phyloP scores from a whole-genome alignment of 805 yeast genomes.

The Brettanomyces bruxellensis region DNA sequence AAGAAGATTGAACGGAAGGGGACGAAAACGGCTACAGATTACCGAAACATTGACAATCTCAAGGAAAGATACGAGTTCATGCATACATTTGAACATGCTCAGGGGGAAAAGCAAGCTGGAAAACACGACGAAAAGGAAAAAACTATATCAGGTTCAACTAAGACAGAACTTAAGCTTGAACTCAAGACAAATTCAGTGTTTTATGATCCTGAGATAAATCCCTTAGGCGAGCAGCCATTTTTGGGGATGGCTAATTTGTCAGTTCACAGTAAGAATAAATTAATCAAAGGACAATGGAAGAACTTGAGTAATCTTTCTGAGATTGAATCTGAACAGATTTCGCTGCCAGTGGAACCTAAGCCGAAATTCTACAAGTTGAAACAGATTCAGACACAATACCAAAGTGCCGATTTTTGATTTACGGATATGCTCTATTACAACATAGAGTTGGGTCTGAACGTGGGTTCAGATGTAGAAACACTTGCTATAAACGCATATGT shows the following conservation, averaged over 20 bases:
- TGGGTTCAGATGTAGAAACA: neutral
- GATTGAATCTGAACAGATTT: conserved; percentile 4
- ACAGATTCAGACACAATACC: conserved; percentile 2
- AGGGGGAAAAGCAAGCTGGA: neutral
- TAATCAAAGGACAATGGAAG: neutral
- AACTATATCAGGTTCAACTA: too few species aligned
- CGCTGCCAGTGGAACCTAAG: conserved; percentile 32
- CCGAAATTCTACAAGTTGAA: conserved; percentile 38
- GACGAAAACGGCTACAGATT: conserved; percentile 9
- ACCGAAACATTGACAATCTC: conserved; percentile 10
- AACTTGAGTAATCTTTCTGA: conserved; percentile 3
- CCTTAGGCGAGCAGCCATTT: conserved; percentile 45
- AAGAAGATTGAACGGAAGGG: conserved; percentile 5
- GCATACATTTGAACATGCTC: conserved; percentile 8
- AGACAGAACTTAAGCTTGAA: neutral
- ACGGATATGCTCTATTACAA: neutral
- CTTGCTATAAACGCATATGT: neutral
- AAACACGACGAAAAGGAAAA: conserved; percentile 2
- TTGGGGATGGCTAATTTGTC: conserved; percentile 16
- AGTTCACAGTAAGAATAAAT: neutral
- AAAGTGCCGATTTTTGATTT: conserved; percentile 1
- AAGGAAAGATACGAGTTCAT: conserved; percentile 9
- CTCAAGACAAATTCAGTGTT: conserved; percentile 35
- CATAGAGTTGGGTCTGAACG: neutral
- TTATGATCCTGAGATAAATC: conserved; percentile 61